These are phyloP conservation scores for Hanseniaspora taiwanica DNA, from an alignment of 805 yeast species.

Conservation along the genomic window DNA sequence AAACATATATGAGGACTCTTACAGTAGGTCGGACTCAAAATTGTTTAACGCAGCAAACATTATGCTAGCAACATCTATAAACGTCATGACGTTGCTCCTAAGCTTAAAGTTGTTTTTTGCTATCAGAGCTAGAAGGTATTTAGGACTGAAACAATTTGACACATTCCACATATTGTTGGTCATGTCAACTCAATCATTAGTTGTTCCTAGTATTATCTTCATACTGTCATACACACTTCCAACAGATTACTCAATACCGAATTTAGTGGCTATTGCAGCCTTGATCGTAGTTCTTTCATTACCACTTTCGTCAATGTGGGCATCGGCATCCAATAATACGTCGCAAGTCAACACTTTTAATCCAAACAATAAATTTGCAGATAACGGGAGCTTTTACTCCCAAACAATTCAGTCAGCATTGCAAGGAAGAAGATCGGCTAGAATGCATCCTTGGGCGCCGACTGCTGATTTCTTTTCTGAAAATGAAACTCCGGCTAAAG, in stretches of 20 bases:
- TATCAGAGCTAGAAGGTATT: constrained; percentile 51
- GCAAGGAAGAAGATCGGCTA: constrained; percentile 2
- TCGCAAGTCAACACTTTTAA: constrained; percentile 28
- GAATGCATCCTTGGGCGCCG: neutral
- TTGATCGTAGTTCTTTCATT: constrained; percentile 57
- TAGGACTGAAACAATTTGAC: constrained; percentile 77
- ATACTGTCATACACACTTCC: constrained; percentile 37
- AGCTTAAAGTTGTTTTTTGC: constrained; percentile 56
- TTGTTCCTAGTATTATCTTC: constrained; percentile 61
- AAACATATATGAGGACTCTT: constrained; percentile 19
- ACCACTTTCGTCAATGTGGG: constrained; percentile 86
- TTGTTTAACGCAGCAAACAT: constrained; percentile 42
- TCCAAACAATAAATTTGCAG: constrained; percentile 11
- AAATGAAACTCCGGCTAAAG: neutral
- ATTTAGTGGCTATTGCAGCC: constrained; percentile 39
- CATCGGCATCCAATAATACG: constrained; percentile 47
- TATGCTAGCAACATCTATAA: constrained; percentile 56
- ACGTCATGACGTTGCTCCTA: constrained; percentile 47
- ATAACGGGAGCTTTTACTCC: constrained; percentile 5
- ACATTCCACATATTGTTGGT: constrained; percentile 68
- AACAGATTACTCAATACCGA: constrained; percentile 21
- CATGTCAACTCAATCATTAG: constrained; percentile 70
- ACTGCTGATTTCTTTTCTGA: neutral
- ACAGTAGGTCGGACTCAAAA: constrained; percentile 22
- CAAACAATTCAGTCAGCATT: constrained; percentile 5